A percentile compares a stretch with the other conserved stretches of the same genome.
These are phyloP conservation scores for Thinopyrum elongatum DNA, from an alignment of 176 grass and related monocot species.

Conservation along the genomic window DNA sequence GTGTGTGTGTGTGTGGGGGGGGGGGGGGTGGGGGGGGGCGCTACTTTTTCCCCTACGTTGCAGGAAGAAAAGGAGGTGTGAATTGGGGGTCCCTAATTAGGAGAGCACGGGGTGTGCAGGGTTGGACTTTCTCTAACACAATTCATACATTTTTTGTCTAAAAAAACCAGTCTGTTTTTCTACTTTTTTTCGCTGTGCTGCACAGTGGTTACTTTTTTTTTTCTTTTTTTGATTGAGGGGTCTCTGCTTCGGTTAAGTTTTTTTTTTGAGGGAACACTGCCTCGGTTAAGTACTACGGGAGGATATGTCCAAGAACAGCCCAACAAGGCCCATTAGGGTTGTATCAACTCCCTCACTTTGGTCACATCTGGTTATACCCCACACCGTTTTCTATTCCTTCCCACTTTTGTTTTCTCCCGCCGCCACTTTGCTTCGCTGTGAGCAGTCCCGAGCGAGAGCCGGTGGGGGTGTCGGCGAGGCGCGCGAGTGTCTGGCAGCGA, in stretches of 20 bases:
- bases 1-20: too few species aligned
- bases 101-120: too few species aligned
- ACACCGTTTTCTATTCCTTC: neutral
- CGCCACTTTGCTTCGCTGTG: conserved; percentile 3
- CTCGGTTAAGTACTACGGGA: neutral
- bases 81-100: too few species aligned
- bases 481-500: neutral
- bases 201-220: too few species aligned
- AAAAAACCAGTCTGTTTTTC: neutral
- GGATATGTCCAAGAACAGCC: conserved; percentile 6
- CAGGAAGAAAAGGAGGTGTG: too few species aligned
- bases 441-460: neutral
- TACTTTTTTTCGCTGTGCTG: neutral
- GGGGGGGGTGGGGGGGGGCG: too few species aligned
- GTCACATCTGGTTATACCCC: neutral
- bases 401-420: conserved; percentile 30
- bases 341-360: neutral
- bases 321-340: conserved; percentile 50
- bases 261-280: neutral
- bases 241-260: too few species aligned
- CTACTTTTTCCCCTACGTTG: too few species aligned
- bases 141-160: neutral
- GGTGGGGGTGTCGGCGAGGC: neutral
- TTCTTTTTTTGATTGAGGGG: too few species aligned
- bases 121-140: too few species aligned